Conservation (phyloP, 495 filamentous ascomycete genomes). For the Thermochaetoides thermophila region DNA sequence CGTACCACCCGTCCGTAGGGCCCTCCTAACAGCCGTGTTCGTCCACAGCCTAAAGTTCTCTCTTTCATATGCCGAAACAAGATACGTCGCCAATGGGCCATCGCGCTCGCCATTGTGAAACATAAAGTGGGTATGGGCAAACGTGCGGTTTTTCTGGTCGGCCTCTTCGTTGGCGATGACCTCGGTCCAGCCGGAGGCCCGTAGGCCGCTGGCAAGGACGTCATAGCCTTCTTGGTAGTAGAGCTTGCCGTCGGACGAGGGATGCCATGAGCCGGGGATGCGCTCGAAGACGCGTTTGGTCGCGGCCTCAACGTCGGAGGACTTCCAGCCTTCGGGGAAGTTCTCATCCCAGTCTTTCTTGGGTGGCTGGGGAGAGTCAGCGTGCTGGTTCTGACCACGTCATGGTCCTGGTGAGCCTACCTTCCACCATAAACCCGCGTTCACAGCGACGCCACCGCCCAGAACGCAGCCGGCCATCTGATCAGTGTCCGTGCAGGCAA, state of each 20-base stretch:
- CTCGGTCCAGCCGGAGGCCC: slow-evolving; percentile 43
- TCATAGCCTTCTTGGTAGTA: slow-evolving; percentile 54
- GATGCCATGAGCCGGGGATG: slow-evolving; percentile 53
- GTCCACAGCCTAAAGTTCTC: slow-evolving; percentile 51
- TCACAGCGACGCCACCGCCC: slow-evolving; percentile 59
- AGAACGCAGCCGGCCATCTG: slow-evolving; percentile 65
- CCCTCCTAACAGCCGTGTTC: slow-evolving; percentile 47
- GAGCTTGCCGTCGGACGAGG: slow-evolving; percentile 50
- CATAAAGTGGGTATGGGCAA: slow-evolving; percentile 53
- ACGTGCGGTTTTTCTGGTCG: slow-evolving; percentile 49
- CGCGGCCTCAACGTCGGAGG: slow-evolving; percentile 42
- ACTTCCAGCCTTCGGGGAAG: slow-evolving; percentile 62
- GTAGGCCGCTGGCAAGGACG: slow-evolving; percentile 41
- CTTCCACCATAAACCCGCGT: slow-evolving; percentile 46
- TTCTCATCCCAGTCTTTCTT: slow-evolving; percentile 54
- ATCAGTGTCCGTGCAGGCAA: slow-evolving; percentile 51
- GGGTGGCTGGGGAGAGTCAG: slow-evolving; percentile 16
- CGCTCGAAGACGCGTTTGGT: slow-evolving; percentile 47
- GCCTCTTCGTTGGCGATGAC: slow-evolving; percentile 46
- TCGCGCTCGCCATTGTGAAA: slow-evolving; percentile 48
- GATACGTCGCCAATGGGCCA: slow-evolving; percentile 61
- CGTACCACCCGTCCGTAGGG: slow-evolving; percentile 44
- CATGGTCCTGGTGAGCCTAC: too few relatives aligned
- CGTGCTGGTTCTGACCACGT: background rate
- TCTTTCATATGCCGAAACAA: slow-evolving; percentile 42